phyloP scores from a whole-genome alignment of 2,329 filamentous ascomycete species.

The Colletotrichum truncatum region DNA sequence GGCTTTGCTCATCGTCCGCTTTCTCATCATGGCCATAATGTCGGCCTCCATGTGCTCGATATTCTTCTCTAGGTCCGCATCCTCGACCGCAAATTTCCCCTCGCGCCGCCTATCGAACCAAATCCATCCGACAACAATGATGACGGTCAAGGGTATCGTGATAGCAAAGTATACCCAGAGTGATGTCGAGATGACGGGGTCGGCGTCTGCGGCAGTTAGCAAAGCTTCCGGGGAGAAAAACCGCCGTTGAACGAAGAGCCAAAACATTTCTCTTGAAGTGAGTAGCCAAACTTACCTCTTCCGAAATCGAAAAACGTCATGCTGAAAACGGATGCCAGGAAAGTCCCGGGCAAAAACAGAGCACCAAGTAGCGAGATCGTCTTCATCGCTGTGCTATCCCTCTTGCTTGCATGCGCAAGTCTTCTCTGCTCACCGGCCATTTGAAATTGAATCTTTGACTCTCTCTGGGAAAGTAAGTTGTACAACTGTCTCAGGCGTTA shows the following conservation, averaged over 20 bases:
- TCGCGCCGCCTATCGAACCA: constrained; percentile 62
- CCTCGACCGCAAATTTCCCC: constrained; percentile 56
- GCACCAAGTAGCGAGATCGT: constrained; percentile 71
- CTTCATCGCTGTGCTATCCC: constrained; percentile 73
- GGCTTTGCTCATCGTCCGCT: constrained; percentile 65
- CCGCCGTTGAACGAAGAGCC: no score
- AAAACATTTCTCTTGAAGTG: no score
- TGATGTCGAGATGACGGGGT: constrained; percentile 55
- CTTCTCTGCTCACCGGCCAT: constrained; percentile 69
- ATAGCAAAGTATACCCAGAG: constrained; percentile 73
- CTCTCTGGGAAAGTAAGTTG: constrained; percentile 73
- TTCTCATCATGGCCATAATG: constrained; percentile 64
- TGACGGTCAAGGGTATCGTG: constrained; percentile 64
- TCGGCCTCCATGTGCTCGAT: constrained; percentile 66
- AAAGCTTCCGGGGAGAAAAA: no score
- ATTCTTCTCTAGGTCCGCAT: constrained; percentile 60
- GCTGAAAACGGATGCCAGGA: constrained; percentile 70
- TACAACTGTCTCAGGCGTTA: constrained; percentile 56
- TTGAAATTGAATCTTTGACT: constrained; percentile 70
- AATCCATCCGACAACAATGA: constrained; percentile 65
- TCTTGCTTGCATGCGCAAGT: constrained; percentile 67
- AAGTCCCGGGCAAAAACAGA: constrained; percentile 70
- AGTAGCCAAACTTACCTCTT: constrained; percentile 45
- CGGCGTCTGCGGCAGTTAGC: constrained; percentile 36
- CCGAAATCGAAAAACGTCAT: constrained; percentile 75